Conservation (phyloP, 2,329 filamentous ascomycete genomes). For the Lecanicillium sp. region DNA sequence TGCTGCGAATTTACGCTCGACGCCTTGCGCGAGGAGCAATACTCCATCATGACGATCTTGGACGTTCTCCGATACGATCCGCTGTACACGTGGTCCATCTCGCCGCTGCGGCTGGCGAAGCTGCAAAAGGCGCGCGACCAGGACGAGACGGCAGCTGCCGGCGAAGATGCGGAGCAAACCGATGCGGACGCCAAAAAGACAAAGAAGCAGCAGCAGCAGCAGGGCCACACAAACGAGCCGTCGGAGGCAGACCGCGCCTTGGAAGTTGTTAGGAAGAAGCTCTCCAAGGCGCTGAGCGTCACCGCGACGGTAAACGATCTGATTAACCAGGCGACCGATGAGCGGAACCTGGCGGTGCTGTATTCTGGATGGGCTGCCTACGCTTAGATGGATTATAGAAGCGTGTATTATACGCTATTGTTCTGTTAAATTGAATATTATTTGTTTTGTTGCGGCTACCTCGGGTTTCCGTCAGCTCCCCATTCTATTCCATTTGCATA, state of each 20-base stretch:
- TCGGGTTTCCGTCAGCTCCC: no score
- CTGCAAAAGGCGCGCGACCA: constrained; percentile 55
- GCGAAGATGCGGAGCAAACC: constrained; percentile 32
- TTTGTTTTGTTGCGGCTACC: no score
- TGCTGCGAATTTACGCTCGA: constrained; percentile 98
- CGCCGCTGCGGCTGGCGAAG: constrained; percentile 58
- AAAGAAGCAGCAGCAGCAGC: constrained; percentile 44
- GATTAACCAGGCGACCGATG: constrained; percentile 92
- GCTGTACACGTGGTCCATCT: constrained; percentile 91
- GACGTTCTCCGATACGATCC: constrained; percentile 98
- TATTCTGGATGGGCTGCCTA: constrained; percentile 61
- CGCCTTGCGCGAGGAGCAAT: constrained; percentile 87
- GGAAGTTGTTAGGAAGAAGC: constrained; percentile 90
- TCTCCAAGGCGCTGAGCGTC: constrained; percentile 89
- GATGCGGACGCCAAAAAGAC: constrained; percentile 37
- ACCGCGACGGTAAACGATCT: constrained; percentile 94
- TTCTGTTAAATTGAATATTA: no score
- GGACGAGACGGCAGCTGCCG: constrained; percentile 28
- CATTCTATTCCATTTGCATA: no score
- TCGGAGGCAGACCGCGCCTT: constrained; percentile 86
- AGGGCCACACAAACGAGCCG: constrained; percentile 44
- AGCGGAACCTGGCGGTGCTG: constrained; percentile 82
- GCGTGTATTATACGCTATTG: no score
- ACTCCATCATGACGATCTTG: constrained; percentile 97
- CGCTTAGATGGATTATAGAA: no score